These are phyloP conservation scores for Diplodia intermedia DNA, from an alignment of 2,329 filamentous ascomycete species.

Conservation along the genomic window DNA sequence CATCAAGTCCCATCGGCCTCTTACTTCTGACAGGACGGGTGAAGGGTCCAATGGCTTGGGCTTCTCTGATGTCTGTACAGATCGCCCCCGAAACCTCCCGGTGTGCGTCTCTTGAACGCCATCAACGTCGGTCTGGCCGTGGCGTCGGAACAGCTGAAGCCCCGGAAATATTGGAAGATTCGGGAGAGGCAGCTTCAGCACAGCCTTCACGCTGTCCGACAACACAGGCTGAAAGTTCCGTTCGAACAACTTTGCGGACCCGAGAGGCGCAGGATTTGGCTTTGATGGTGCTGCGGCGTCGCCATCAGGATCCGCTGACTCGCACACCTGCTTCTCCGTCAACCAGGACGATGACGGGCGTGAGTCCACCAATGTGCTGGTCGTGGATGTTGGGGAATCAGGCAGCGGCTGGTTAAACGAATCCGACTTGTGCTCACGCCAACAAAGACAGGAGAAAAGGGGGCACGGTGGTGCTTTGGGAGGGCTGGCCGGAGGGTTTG, in stretches of 20 bases:
- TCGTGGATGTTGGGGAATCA: background rate
- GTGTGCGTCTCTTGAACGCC: background rate
- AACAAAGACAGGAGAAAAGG: constrained; percentile 12
- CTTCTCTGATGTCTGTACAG: background rate
- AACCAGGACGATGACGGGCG: background rate
- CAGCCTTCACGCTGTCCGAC: background rate
- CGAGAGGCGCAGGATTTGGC: background rate
- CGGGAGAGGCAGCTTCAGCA: background rate
- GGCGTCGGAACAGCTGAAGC: background rate
- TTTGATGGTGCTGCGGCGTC: background rate
- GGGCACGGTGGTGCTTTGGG: background rate
- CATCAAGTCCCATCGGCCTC: background rate
- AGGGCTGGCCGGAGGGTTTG: background rate
- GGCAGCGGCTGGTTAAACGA: background rate
- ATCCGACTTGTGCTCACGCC: constrained; percentile 8
- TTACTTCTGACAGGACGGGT: background rate
- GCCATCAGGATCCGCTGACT: background rate
- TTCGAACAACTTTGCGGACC: background rate
- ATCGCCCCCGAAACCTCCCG: background rate
- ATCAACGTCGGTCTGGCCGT: background rate
- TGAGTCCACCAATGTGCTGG: background rate
- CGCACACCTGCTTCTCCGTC: constrained; percentile 4
- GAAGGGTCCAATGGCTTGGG: background rate
- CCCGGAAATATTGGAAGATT: background rate
- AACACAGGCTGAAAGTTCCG: background rate